These are phyloP conservation scores for Porcisia hertigi DNA, from an alignment of 208 protist genomes.

Conservation along the genomic window DNA sequence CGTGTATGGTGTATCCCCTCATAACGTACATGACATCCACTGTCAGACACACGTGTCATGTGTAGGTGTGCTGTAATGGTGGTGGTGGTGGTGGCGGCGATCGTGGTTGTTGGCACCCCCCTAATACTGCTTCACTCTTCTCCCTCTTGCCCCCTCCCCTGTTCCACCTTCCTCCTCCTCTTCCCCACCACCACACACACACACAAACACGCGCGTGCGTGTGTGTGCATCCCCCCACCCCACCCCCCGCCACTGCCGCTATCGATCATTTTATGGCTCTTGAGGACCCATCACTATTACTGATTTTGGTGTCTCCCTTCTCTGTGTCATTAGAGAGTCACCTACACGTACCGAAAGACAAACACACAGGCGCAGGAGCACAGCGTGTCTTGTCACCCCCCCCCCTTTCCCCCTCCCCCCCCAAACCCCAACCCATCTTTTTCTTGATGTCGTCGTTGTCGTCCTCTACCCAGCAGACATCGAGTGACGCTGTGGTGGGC, in stretches of 20 bases:
- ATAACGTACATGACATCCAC: not conserved
- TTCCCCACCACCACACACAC: not conserved
- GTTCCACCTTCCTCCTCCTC: not conserved
- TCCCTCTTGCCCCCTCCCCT: no score
- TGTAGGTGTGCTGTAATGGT: not conserved
- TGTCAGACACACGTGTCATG: not conserved
- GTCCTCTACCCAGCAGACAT: not conserved
- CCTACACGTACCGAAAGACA: not conserved
- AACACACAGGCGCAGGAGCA: not conserved
- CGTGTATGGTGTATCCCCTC: not conserved
- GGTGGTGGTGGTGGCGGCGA: not conserved
- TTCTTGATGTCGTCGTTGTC: not conserved
- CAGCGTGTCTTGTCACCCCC: not conserved
- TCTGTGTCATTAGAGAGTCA: not conserved
- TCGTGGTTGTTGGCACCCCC: no score
- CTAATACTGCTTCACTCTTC: not conserved
- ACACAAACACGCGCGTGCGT: not conserved
- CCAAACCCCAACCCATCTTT: not conserved
- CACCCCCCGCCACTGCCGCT: not conserved
- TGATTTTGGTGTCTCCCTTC: not conserved
- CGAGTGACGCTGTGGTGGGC: not conserved
- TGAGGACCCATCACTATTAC: not conserved
- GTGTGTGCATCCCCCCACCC: not conserved
- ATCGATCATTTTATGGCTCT: not conserved
- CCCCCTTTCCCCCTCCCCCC: not conserved